Base-by-base conservation (phyloP, 2,329 filamentous ascomycete species). In the Hymenoscyphus repandus region DNA sequence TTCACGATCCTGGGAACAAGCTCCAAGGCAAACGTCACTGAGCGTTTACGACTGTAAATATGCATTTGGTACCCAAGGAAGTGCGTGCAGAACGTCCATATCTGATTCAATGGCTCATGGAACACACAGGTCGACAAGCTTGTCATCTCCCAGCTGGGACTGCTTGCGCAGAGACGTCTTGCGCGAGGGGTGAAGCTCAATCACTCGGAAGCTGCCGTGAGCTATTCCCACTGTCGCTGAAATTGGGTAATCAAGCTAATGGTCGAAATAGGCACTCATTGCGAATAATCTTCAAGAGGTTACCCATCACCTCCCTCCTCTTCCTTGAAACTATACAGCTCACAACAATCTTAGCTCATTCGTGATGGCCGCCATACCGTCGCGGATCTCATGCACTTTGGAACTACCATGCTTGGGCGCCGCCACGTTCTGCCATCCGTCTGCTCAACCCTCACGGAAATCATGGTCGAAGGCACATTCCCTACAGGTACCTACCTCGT, bases 381-480 rank as follows among this genome's bases (percentile, higher is more conserved):
- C 48, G 86, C 91, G 36, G 90, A 96, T 68, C 88, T 97, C 66
- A 97, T 97, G 91, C 75, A 82, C 54, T 80, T 96, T 57, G 92
- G 92, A 61, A 83, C 88, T 62, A 92, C 88, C 49, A 91, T 97
- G 85, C 86, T 97, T 2, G 92, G 92, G 57, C 87, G 92, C 9
- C 87, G 92, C 32, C 92, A 97, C 69, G 92, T 97, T 53, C 76
- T 90, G 39, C 90, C 92, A 18, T 83, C 86, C 10, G 92, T 96
- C 20, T 80, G 85, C 52, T 77, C 80, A 38, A 90, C 88, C 2
- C 80, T 97, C 39, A 77, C 81, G 52, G 87, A 95, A 72, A 80
- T 97, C 60, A 90, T 95, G 75, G 88, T 97, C 58, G 92, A 97
- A 71, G 92, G 92, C 53, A 97, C 91, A 1, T 97, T 97, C 66